phyloP scores from a whole-genome alignment of 192 early-diverging fungal species.

The Umbelopsis vinacea region DNA sequence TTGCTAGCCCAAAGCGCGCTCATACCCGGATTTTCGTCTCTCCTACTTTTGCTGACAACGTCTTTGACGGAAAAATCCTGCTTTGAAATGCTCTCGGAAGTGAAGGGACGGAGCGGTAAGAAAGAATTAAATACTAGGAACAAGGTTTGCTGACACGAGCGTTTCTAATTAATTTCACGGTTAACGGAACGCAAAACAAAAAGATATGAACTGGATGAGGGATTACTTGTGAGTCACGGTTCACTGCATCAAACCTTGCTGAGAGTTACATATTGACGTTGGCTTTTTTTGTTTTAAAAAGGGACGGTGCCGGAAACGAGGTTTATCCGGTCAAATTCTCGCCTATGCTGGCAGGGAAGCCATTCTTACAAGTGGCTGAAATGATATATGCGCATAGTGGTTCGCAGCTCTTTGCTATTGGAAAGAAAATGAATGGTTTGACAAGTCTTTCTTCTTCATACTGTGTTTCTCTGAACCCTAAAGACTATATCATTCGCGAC shows the following conservation, averaged over 20 bases:
- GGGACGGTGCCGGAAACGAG: constrained; percentile 61
- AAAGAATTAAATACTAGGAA: not conserved
- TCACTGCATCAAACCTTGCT: not conserved
- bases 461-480: constrained; percentile 56
- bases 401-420: constrained; percentile 63
- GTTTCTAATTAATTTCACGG: not conserved
- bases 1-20: constrained; percentile 71
- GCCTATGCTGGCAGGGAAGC: constrained; percentile 45
- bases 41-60: constrained; percentile 68
- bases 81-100: constrained; percentile 42
- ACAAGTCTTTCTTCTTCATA: constrained; percentile 4
- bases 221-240: constrained; percentile 55
- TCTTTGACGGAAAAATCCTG: constrained; percentile 61
- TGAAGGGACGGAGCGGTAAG: constrained; percentile 20
- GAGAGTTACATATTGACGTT: not conserved
- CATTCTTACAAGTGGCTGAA: constrained; percentile 62
- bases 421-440: constrained; percentile 27
- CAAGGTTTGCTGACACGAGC: not conserved
- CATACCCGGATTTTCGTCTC: constrained; percentile 72
- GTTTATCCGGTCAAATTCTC: constrained; percentile 65
- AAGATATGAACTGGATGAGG: constrained; percentile 52
- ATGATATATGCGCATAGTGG: constrained; percentile 60
- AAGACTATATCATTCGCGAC: constrained; percentile 56
- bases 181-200: not conserved
- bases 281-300: not conserved